Base-by-base conservation (phyloP, 306 rosid species). In the Dalbergia oliveri region DNA sequence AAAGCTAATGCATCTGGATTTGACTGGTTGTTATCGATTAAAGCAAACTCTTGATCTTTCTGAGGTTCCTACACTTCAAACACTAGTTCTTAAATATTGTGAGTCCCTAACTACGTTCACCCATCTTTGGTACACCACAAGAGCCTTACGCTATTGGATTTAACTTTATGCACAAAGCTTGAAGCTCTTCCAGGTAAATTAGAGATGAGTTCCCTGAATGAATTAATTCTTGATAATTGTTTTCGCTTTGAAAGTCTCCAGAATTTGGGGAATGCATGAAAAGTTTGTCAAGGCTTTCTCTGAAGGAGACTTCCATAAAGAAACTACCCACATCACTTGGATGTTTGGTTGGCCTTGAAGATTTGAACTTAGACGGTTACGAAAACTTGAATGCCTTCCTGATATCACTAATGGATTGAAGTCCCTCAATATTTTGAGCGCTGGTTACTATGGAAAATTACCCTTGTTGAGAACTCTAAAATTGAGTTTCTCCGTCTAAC, bases 401-500 rank as follows among this genome's bases (percentile, higher is more conserved):
- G 31, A 21, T 23, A 71, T 63, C 9, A 64, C 58, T 43, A n/a
- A n/a, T 18, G 44, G 23, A n/a, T n/a, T n/a, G n/a, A n/a, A n/a
- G n/a, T n/a, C n/a, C n/a, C n/a, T n/a, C n/a, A n/a, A n/a, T n/a
- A n/a, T n/a, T n/a, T n/a, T n/a, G n/a, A n/a, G n/a, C n/a, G n/a
- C n/a, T n/a, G n/a, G n/a, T n/a, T n/a, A n/a, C n/a, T n/a, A n/a
- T n/a, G n/a, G n/a, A n/a, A n/a, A n/a, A n/a, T n/a, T n/a, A n/a
- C 23, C 23, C 1, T 21, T 21, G 23, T 21, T 21, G 23, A 21
- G 23, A 21, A 21, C 23, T 21, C 23, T 21, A 21, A 21, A 21
- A 53, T 76, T 81, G 21, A 85, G 86, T 77, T 33, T 31, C 16
- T 61, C 6, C 45, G 14, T 75, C 71, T 45, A 47, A 35, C 6